Evolutionary conservation across 2,329 filamentous ascomycete species (phyloP).

Genomic region (Orbilia javanica): DNA sequence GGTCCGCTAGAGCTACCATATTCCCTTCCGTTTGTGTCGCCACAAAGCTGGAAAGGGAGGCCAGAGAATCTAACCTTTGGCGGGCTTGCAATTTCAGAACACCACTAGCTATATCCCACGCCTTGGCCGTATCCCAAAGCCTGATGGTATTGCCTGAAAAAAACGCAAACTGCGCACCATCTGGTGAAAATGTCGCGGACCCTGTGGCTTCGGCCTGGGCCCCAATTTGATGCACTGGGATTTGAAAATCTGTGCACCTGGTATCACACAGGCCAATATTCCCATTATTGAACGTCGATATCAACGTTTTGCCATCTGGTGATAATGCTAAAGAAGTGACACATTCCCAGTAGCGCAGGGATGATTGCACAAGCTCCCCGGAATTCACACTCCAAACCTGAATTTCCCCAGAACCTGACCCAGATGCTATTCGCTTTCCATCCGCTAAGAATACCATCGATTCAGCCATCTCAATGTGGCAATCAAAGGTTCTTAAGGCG

Average conservation of each 20-base stretch:
- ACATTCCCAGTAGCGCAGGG: not conserved
- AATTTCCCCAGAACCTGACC: no score
- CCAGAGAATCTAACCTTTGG: no score
- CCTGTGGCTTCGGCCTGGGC: not conserved
- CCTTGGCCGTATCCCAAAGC: not conserved
- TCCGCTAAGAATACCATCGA: no score
- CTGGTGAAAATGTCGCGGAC: not conserved
- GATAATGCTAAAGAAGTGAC: slow-evolving; percentile 7
- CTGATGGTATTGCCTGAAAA: not conserved
- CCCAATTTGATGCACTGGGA: not conserved
- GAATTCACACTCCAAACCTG: no score
- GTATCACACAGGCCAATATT: not conserved
- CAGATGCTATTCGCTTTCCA: no score
- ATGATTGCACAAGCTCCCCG: not conserved
- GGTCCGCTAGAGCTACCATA: not conserved
- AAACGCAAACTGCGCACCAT: not conserved
- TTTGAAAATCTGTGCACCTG: not conserved
- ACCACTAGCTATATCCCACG: not conserved
- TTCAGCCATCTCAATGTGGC: no score
- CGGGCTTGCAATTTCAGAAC: no score
- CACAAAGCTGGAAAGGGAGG: no score
- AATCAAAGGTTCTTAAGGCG: no score
- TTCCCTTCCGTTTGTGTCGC: no score
- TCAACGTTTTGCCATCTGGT: slow-evolving; percentile 17
- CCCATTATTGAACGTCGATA: not conserved